A percentile compares a stretch with the other conserved stretches of the same genome.
phyloP scores from a whole-genome alignment of 2,329 filamentous ascomycete species.

The Colletotrichum abscissum region DNA sequence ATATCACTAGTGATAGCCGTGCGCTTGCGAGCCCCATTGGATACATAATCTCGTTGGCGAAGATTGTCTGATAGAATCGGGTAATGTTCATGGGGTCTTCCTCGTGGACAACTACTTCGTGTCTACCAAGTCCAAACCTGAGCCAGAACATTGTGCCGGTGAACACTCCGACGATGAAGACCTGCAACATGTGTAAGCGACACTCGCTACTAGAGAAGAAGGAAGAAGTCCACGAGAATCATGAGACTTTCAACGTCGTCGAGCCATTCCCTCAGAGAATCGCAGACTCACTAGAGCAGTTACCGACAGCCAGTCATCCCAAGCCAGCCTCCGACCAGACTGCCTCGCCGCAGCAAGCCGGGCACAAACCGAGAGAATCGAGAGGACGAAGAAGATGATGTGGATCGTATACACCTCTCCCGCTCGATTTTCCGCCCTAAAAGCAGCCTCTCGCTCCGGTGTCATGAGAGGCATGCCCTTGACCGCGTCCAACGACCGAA shows the following conservation, averaged over 20 bases:
- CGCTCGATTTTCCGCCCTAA: conserved; percentile 19
- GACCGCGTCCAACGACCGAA: conserved; percentile 3
- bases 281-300: conserved; percentile 9
- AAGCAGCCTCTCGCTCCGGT: conserved; percentile 8
- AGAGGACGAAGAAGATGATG: conserved; percentile 12
- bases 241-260: background rate
- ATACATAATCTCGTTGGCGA: conserved; percentile 29
- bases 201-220: background rate
- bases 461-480: conserved; percentile 23
- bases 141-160: conserved; percentile 30
- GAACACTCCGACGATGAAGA: conserved; percentile 19
- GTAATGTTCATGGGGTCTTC: conserved; percentile 23
- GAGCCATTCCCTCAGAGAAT: background rate
- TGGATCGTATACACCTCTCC: conserved; percentile 19
- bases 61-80: conserved; percentile 28
- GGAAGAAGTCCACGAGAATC: background rate
- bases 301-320: conserved; percentile 28
- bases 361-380: conserved; percentile 8
- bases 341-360: conserved; percentile 11
- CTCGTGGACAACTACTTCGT: conserved; percentile 16
- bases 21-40: conserved; percentile 11
- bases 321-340: conserved; percentile 8
- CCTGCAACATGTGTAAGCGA: background rate
- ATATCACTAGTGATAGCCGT: conserved; percentile 20
- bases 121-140: conserved; percentile 23